Evolutionary conservation across 768 basidiomycete genomes (phyloP), one percentile per base, ranked within the genome.

Genomic region (Suillus subalutaceus): DNA sequence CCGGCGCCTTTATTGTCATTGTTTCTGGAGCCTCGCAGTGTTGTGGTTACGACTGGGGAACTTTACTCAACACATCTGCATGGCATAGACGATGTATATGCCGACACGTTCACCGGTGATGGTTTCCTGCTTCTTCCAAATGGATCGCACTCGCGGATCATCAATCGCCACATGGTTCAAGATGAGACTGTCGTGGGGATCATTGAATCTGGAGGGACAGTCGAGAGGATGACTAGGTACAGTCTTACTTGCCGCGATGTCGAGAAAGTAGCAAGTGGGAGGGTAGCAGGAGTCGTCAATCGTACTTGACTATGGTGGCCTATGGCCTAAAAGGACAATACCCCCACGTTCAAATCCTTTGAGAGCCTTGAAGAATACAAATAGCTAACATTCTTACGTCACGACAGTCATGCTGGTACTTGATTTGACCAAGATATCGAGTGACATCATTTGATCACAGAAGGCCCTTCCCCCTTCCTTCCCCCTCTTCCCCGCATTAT

Each of bases 231-330:
- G 20, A 83, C 83, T 46, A 80, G 96, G 73, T 88, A 92, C 63
- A 97, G 94, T 78, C 75, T 97, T 72, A 97, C 96, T 2, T 97
- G 92, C 74, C 84, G 95, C 62, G 91, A 92, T 72, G 91, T 96
- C 3, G 84, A 83, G 64, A 90, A 86, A 72, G 89, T 93, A 30
- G 66, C 63, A 20, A 37, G 62, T 46, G 56, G 59, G 35, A 64
- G 23, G 59, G 40, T 43, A 2, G 18, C n/a, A 30, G 26, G 59
- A 20, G 26, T 43, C 41, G 18, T 43, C 59, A 60, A 12, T 3
- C 59, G 40, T 6, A 59, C 40, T 43, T 32, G 59, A 60, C 59
- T 43, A 13, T 10, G 23, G 37, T 23, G n/a, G 8, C 38, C 23
- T 57, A 13, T 16, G 23, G 26, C 38, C 10, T 18, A 30, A 18